These are phyloP conservation scores for Trichoderma sp. DNA, from an alignment of 2,329 filamentous ascomycete genomes.

Conservation along the genomic window DNA sequence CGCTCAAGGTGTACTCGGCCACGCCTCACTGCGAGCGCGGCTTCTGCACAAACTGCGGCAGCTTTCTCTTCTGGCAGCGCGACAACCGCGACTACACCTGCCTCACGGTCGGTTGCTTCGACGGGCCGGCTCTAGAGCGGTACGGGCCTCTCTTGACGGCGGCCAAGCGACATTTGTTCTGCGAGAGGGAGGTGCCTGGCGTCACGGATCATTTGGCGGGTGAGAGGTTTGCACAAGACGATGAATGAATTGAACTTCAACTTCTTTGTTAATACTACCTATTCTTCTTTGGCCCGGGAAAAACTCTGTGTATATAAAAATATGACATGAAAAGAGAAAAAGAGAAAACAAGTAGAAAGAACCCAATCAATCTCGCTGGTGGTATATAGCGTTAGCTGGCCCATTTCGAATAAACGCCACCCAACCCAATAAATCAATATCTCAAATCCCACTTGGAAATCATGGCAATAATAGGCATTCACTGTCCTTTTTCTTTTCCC, in stretches of 20 bases:
- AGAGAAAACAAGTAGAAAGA: not conserved
- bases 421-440: not conserved
- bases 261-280: not conserved
- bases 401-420: not conserved
- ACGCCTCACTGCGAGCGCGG: conserved; percentile 40
- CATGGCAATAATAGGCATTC: not conserved
- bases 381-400: conserved; percentile 2
- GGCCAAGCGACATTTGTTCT: conserved; percentile 40
- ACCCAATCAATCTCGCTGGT: not conserved
- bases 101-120: conserved; percentile 44
- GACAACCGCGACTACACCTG: conserved; percentile 31
- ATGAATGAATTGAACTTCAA: not conserved
- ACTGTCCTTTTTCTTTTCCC: not conserved
- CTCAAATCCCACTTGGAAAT: not conserved
- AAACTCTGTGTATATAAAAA: not conserved
- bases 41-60: conserved; percentile 50
- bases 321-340: too few relatives aligned
- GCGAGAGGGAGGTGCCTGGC: conserved; percentile 45
- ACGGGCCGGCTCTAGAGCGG: conserved; percentile 41
- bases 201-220: conserved; percentile 44
- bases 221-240: conserved; percentile 8
- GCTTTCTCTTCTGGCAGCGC: conserved; percentile 46
- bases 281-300: conserved; percentile 18
- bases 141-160: conserved; percentile 41
- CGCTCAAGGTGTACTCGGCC: conserved; percentile 41